These are phyloP conservation scores for Hibiscus mutabilis DNA, from an alignment of 345 rosid genomes.

Conservation along the genomic window DNA sequence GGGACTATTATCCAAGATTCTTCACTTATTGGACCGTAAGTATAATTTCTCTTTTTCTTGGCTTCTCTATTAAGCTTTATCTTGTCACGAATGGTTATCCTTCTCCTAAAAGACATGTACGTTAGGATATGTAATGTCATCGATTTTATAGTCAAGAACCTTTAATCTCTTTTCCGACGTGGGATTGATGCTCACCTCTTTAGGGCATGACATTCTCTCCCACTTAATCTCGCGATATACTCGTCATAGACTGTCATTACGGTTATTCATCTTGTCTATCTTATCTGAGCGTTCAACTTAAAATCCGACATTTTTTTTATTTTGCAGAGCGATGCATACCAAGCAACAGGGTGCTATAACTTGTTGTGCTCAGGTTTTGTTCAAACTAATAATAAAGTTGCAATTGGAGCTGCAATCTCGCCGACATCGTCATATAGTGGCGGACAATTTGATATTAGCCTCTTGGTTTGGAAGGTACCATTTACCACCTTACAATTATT, in stretches of 20 bases:
- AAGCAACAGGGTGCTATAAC: constrained; percentile 94
- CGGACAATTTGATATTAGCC: constrained; percentile 91
- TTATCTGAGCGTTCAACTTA: too few relatives aligned
- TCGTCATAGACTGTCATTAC: too few relatives aligned
- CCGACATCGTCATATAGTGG: constrained; percentile 83
- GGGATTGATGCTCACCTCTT: too few relatives aligned
- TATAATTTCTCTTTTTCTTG: neutral
- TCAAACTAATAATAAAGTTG: constrained; percentile 75
- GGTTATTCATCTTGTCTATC: too few relatives aligned
- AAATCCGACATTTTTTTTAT: too few relatives aligned
- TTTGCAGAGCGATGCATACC: constrained; percentile 83
- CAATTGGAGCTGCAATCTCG: constrained; percentile 95
- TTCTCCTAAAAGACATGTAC: too few relatives aligned
- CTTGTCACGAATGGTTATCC: neutral
- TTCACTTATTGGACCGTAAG: constrained; percentile 98
- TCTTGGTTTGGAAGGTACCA: constrained; percentile 91
- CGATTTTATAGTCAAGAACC: too few relatives aligned
- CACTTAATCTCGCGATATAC: too few relatives aligned
- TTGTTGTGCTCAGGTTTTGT: constrained; percentile 90
- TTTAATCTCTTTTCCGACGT: too few relatives aligned
- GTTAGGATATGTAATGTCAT: too few relatives aligned
- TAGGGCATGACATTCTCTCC: too few relatives aligned
- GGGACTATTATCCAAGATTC: constrained; percentile 90
- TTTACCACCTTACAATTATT: neutral
- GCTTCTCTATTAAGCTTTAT: neutral